Evolutionary conservation across 2,329 filamentous ascomycete genomes (phyloP), one percentile per base, ranked within the genome.

Genomic region (Drechslerella coelobrocha): DNA sequence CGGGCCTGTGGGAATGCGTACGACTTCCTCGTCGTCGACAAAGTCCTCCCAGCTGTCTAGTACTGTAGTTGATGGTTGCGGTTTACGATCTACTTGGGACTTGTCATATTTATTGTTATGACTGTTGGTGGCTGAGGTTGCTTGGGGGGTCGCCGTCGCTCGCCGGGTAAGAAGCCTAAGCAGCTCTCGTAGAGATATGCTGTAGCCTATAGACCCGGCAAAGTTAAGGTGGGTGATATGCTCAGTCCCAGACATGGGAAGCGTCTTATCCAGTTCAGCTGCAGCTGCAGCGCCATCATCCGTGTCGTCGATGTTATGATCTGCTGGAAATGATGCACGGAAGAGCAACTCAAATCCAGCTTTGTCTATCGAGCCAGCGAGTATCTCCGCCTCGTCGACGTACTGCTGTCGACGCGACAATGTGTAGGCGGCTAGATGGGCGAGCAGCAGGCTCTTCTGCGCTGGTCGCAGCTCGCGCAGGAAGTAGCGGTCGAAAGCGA

Each of bases 401-500:
- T 56, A 23, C 60, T 53, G 65, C 52, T 37, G 69, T 39, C 48
- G 48, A 21, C 23, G 63, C 47, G 31, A 68, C 43, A 41, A 54
- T 19, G 56, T 68, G 31, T 68, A 73, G 0, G 65, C 50, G 9
- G 68, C 73, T n/a, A 75, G 53, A 39, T 75, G 74, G 3, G 68
- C 66, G 21, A 75, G 41, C 1, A 76, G 56, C 26, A 73, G 39
- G 7, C 59, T 63, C 62, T 75, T 75, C 26, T 75, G 55, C 12
- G 71, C 57, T 1, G 72, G 45, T 1, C 74, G 65, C 14, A 76
- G 56, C 1, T 72, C 61, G 27, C 62, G 57, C 41, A 76, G 37
- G 43, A 74, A 76, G 47, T 75, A 66, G 23, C 73, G 72, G 34
- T 76, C 74, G 53, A 74, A 76, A 12, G 65, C 53, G 7, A 72